These are phyloP conservation scores for Alternaria sp. DNA, from an alignment of 2,329 filamentous ascomycete species.

Conservation along the genomic window DNA sequence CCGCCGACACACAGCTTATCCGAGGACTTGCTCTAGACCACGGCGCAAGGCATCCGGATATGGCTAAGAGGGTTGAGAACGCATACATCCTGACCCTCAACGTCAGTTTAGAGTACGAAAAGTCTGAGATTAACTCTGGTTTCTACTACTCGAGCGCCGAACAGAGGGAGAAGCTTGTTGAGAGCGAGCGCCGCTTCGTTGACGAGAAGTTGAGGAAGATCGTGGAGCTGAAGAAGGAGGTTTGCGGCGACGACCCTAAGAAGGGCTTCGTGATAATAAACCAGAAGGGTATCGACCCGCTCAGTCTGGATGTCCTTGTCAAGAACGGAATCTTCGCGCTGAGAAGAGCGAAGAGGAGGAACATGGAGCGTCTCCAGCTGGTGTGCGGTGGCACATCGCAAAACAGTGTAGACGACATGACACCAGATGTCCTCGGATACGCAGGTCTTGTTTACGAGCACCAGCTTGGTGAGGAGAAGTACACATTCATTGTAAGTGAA, in stretches of 20 bases:
- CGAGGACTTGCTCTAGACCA: slow-evolving; percentile 92
- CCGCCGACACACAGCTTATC: slow-evolving; percentile 95
- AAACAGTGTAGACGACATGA: slow-evolving; percentile 95
- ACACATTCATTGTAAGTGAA: slow-evolving; percentile 77
- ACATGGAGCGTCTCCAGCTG: slow-evolving; percentile 98
- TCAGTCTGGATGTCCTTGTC: slow-evolving; percentile 93
- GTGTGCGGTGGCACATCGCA: slow-evolving; percentile 90
- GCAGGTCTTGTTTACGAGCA: slow-evolving; percentile 97
- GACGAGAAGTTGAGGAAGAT: slow-evolving; percentile 98
- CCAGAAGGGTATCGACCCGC: slow-evolving; percentile 97
- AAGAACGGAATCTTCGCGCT: slow-evolving; percentile 98
- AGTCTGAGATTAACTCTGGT: slow-evolving; percentile 97
- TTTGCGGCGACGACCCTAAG: slow-evolving; percentile 90
- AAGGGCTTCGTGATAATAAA: slow-evolving; percentile 99
- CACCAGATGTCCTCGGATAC: slow-evolving; percentile 90
- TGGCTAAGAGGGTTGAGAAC: slow-evolving; percentile 96
- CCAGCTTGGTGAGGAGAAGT: slow-evolving; percentile 97
- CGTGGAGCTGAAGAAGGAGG: slow-evolving; percentile 96
- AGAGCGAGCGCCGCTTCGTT: slow-evolving; percentile 94
- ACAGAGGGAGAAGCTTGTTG: slow-evolving; percentile 96
- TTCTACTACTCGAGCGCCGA: slow-evolving; percentile 99
- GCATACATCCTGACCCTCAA: slow-evolving; percentile 95
- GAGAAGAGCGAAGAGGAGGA: slow-evolving; percentile 93
- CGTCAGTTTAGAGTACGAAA: slow-evolving; percentile 97
- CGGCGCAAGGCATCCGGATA: slow-evolving; percentile 94